Conservation (phyloP, 345 rosid species). For the Eucalyptus tenuipes region DNA sequence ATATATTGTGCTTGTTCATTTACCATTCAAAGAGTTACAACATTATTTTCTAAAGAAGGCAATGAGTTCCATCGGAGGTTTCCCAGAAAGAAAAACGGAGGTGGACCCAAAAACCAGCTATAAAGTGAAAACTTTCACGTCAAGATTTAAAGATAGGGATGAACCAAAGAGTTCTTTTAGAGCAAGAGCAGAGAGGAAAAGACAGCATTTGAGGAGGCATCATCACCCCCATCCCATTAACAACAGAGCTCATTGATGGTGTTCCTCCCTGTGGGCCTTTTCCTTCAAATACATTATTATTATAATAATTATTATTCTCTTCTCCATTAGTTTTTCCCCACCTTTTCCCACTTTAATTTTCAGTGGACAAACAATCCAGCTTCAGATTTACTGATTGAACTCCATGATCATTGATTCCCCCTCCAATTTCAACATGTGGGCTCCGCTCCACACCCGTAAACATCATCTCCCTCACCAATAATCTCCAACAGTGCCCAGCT, state of each 20-base stretch:
- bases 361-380: not conserved
- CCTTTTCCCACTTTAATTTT: not conserved
- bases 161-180: not conserved
- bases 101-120: constrained; percentile 8
- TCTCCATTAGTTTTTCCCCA: constrained; percentile 1
- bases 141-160: not conserved
- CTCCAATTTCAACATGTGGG: constrained; percentile 2
- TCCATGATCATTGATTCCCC: constrained; percentile 5
- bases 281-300: not conserved
- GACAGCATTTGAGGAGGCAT: constrained; percentile 13
- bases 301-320: not conserved
- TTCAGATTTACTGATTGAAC: not conserved
- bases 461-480: not conserved
- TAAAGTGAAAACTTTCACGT: constrained; percentile 2
- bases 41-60: not conserved
- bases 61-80: not conserved
- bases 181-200: not conserved
- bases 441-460: not conserved
- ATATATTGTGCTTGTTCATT: not conserved
- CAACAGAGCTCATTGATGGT: constrained; percentile 40
- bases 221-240: constrained; percentile 37
- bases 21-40: not conserved
- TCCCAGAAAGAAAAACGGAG: not conserved
- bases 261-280: constrained; percentile 49
- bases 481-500: not conserved